phyloP scores from a whole-genome alignment of 2,329 filamentous ascomycete species.

The Rutstroemia sp. region DNA sequence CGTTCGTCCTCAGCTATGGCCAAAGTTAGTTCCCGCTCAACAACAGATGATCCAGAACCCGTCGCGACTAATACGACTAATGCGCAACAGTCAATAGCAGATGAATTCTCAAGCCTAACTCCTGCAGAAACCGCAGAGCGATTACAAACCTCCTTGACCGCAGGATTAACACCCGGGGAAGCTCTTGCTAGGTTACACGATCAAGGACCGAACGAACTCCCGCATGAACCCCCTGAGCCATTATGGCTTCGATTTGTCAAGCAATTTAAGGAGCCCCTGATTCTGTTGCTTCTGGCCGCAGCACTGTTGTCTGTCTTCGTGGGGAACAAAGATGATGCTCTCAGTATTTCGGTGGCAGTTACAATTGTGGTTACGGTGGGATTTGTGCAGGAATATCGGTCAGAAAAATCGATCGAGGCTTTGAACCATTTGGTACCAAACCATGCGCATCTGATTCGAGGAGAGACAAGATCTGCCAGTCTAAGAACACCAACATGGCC shows the following conservation, averaged over 20 bases:
- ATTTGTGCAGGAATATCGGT: constrained; percentile 95
- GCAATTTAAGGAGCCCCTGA: constrained; percentile 94
- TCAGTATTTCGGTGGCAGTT: constrained; percentile 93
- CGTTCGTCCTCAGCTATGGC: constrained; percentile 28
- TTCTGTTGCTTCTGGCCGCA: constrained; percentile 82
- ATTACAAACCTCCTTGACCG: constrained; percentile 72
- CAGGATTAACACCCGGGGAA: constrained; percentile 75
- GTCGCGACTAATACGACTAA: constrained; percentile 9
- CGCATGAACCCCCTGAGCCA: constrained; percentile 87
- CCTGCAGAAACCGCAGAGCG: constrained; percentile 69
- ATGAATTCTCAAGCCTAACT: constrained; percentile 61
- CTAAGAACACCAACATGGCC: constrained; percentile 39
- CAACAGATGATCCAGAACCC: constrained; percentile 1
- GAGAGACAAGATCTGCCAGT: constrained; percentile 19
- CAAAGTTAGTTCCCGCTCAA: constrained; percentile 24
- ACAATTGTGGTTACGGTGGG: constrained; percentile 95
- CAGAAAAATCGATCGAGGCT: constrained; percentile 94
- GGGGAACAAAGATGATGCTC: constrained; percentile 87
- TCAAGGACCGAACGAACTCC: constrained; percentile 88
- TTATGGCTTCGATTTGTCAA: constrained; percentile 92
- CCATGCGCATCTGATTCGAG: constrained; percentile 85
- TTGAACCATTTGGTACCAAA: constrained; percentile 91
- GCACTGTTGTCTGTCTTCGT: constrained; percentile 83
- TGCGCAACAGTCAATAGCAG: constrained; percentile 35
- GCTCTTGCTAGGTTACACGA: constrained; percentile 71